Percentiles rank a stretch among this genome's conserved stretches.
phyloP scores from a whole-genome alignment of 176 grass and related monocot species.

The Musa itinerans region DNA sequence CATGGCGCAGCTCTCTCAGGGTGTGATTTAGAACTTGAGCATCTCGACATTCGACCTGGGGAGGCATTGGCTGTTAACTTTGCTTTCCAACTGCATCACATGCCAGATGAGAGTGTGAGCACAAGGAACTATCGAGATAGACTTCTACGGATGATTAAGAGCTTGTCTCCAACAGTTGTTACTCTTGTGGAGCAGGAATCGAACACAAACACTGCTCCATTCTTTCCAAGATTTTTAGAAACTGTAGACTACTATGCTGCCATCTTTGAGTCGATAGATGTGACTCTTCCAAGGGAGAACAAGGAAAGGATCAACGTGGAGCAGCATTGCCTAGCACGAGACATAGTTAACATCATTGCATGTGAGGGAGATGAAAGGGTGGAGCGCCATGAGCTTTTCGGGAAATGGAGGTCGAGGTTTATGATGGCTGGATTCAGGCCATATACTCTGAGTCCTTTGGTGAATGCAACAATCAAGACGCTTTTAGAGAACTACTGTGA shows the following conservation, averaged over 20 bases:
- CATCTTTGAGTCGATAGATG: neutral
- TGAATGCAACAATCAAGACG: neutral
- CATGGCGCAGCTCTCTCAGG: neutral
- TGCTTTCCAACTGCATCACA: neutral
- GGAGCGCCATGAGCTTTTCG: neutral
- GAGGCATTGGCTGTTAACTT: neutral
- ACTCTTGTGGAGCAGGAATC: constrained; percentile 1
- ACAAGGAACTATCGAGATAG: neutral
- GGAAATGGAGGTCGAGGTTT: neutral
- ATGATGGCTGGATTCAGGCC: constrained; percentile 1
- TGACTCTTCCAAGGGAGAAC: neutral
- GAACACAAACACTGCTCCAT: neutral
- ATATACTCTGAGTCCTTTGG: neutral
- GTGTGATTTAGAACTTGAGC: neutral
- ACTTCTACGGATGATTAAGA: neutral
- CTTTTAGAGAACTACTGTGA: neutral
- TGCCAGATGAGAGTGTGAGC: neutral
- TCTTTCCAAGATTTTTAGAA: neutral
- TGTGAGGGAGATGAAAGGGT: neutral
- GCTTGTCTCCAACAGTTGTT: neutral
- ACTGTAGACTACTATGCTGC: neutral
- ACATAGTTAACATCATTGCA: neutral
- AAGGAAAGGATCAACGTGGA: neutral
- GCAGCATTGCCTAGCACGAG: neutral
- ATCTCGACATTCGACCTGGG: neutral